Evolutionary conservation across 768 basidiomycete species (phyloP), one percentile per base, ranked within the genome.

Genomic region (Butyriboletus loyo): DNA sequence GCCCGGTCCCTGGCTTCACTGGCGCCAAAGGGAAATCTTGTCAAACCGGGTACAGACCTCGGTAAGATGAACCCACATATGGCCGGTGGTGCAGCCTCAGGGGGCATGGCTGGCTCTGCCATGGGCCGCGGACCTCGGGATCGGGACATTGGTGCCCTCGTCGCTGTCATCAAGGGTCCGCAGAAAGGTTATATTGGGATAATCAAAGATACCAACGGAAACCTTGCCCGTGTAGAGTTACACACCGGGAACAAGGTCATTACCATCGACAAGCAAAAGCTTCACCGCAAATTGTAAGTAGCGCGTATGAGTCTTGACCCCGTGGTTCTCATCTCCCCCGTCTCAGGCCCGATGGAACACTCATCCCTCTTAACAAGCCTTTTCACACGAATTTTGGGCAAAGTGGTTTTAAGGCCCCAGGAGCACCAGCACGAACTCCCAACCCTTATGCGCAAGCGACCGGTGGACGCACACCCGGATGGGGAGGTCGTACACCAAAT

Each of bases 161-260:
- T 98, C 34, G 79, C 80, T 11, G 83, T 98, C 5, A 76, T 91
- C 54, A 89, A 92, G 66, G 97, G 97, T 5, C 80, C 89, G 5
- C 83, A 87, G 65, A 99, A 99, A 71, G 91, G 93, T 14, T 88
- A 95, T 61, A 77, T 86, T 40, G 97, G 97, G 7, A 83, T 85
- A 5, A 89, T 98, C 76, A 98, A 95, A 72, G 97, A 98, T 66
- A 90, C 93, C 27, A 96, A 94, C 53, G 96, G 94, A 5, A 77
- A 79, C 35, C 76, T 84, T 51, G 91, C 88, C 2, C 82, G 97
- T 37, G 93, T 99, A 14, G 97, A 98, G 69, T 75, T 99, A n/a
- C 76, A 80, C 54, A 86, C 92, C 14, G 87, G 87, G 35, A 95
- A 94, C 70, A 94, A 92, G 70, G 77, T 94, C 21, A 85, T 99